Base-by-base conservation (phyloP, 192 early-diverging fungal genomes). In the Diversispora eburnea region DNA sequence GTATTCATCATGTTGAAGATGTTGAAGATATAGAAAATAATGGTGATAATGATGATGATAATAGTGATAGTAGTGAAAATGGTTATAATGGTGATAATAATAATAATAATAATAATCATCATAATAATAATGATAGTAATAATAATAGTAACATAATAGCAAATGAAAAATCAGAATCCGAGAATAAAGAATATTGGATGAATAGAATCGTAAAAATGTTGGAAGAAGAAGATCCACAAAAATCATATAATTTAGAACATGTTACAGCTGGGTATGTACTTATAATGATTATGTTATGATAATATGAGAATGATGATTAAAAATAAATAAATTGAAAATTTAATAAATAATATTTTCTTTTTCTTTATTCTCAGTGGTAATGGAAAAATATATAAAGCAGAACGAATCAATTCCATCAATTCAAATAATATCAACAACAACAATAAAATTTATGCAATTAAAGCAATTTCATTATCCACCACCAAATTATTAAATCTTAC, bases 311-410 rank as follows among this genome's bases (percentile, higher is more conserved):
- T 49, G 48, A 10, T 10, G 7, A 54, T 54, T 49, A 54, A 12
- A 12, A 17, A 17, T 17, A 17, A 54, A 17, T 13, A 54, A 54
- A 17, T 54, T 15, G 2, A 13, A 17, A 52, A 52, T 52, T 52
- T 0, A 12, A 51, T 12, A 12, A 51, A 51, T 51, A 51, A 51
- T 13, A 4, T 51, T 8, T 12, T 49, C 0, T 49, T 49, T 49
- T 10, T 49, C 0, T 49, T 49, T 10, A 2, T 49, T 49, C 7
- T 49, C 3, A 64, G 67, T 33, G 67, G 67, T 22, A 41, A 12
- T 33, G 51, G 67, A 39, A 69, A 69, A 69, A 19, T 69, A 46
- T 69, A 69, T 25, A 69, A 69, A 56, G 67, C 67, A 15, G 22
- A 54, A 8, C 71, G 46, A 39, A 72, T 49, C 5, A 67, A 64